phyloP scores from a whole-genome alignment of 164 flowering plant genomes.

The Liriodendron chinense region DNA sequence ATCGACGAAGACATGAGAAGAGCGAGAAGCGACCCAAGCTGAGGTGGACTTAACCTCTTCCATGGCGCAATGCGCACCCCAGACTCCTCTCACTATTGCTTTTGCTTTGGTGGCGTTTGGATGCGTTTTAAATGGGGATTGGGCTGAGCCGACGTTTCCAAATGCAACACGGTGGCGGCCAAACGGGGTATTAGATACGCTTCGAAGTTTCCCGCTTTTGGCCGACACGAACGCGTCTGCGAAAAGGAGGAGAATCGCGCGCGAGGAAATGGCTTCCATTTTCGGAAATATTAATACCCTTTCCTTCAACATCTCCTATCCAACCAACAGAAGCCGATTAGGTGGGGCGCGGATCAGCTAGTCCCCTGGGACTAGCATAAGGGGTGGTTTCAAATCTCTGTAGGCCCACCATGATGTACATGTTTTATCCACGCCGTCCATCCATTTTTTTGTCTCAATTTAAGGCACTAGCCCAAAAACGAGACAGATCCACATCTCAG shows the following conservation, averaged over 20 bases:
- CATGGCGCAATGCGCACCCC: constrained; percentile 36
- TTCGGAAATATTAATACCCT: not conserved
- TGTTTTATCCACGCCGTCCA: too few relatives aligned
- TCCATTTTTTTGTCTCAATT: too few relatives aligned
- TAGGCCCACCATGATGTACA: too few relatives aligned
- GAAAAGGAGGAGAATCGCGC: not conserved
- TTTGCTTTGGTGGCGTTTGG: not conserved
- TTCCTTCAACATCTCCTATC: not conserved
- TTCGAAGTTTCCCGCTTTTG: constrained; percentile 1
- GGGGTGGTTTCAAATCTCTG: too few relatives aligned
- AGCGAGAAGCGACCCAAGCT: constrained; percentile 69
- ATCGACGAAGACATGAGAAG: constrained; percentile 76
- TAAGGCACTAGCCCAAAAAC: too few relatives aligned
- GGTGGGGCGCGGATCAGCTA: not conserved
- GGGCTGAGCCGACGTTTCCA: not conserved
- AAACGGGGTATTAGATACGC: not conserved
- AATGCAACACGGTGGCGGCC: not conserved
- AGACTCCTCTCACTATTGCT: not conserved
- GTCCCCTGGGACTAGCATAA: not conserved
- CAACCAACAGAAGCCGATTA: too few relatives aligned
- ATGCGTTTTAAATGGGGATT: not conserved
- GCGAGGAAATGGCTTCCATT: not conserved
- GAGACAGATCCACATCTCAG: too few relatives aligned
- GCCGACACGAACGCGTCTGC: not conserved
- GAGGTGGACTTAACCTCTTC: constrained; percentile 66